Base-by-base conservation (phyloP, 768 basidiomycete species). In the Royoungia palumana region DNA sequence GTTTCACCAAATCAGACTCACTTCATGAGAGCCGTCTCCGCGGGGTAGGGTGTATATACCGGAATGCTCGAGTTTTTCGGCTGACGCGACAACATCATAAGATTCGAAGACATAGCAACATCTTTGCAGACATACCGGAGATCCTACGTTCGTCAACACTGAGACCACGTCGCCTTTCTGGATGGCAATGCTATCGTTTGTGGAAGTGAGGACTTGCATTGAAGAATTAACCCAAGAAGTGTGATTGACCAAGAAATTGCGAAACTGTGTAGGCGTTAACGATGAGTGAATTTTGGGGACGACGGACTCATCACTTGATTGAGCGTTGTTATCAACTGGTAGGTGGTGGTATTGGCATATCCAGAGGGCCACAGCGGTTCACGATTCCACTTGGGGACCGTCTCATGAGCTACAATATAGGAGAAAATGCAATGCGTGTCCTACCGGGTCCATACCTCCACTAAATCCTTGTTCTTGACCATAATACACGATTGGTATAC, bases 291-390 rank as follows among this genome's bases (percentile, higher is more conserved):
- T 13, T 40, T 35, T 0, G 32, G n/a, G 10, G 39, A 41, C 16
- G 4, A 19, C 11, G 13, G 10, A 17, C 25, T 9, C 28, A 56
- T 41, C 47, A 82, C 81, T 68, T 75, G 64, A 58, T 89, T 89
- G 34, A 89, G 72, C 28, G 69, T 77, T 12, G 78, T 64, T 19
- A 86, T 80, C 30, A 84, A 62, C 49, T 80, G 71, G 60, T 85
- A 83, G 7, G 77, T 63, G 28, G 76, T 65, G 11, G 82, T 82
- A 56, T 80, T 78, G 22, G 71, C 64, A 58, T 89, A 89, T 21
- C 71, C 65, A 5, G 85, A 83, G 12, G 82, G 68, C 88, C 87
- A 90, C 28, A 89, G 70, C 5, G 88, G 78, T 60, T 87, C 88
- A 43, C 89, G 81, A 62, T 91, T 91, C 54, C 71, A 76, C 83